Conservation (phyloP, 2,329 filamentous ascomycete genomes). For the Thelonectria blattea region DNA sequence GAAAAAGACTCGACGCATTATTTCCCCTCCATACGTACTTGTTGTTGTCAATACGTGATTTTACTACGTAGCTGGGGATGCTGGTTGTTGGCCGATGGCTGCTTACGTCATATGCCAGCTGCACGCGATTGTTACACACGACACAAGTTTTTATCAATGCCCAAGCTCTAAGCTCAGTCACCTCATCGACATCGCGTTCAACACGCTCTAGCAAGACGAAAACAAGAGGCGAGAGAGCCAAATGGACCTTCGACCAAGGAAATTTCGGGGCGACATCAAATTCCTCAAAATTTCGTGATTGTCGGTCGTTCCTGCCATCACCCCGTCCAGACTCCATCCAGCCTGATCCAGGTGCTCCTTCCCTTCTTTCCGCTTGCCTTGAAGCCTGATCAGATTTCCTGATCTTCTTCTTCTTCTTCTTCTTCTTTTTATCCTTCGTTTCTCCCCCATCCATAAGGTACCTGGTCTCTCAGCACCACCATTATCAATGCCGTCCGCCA, state of each 20-base stretch:
- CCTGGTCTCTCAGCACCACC: not conserved
- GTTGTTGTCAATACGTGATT: not conserved
- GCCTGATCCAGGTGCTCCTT: constrained; percentile 35
- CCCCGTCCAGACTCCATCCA: not conserved
- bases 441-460: constrained; percentile 3
- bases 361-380: constrained; percentile 11
- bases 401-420: not conserved
- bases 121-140: not conserved
- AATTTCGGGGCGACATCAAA: constrained; percentile 1
- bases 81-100: not conserved
- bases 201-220: constrained; percentile 1
- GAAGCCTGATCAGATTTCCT: constrained; percentile 12
- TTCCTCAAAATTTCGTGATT: constrained; percentile 5
- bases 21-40: constrained; percentile 7
- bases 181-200: constrained; percentile 3
- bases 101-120: constrained; percentile 20
- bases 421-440: not conserved
- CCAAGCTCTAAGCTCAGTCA: not conserved
- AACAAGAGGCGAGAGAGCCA: not conserved
- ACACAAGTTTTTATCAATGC: not conserved
- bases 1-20: constrained; percentile 23
- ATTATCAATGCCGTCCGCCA: constrained; percentile 24
- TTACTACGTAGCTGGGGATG: not conserved
- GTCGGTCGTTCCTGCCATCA: constrained; percentile 12
- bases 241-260: not conserved